These are phyloP conservation scores for Fusarium paranaense DNA, from an alignment of 2,329 filamentous ascomycete species.

Conservation along the genomic window DNA sequence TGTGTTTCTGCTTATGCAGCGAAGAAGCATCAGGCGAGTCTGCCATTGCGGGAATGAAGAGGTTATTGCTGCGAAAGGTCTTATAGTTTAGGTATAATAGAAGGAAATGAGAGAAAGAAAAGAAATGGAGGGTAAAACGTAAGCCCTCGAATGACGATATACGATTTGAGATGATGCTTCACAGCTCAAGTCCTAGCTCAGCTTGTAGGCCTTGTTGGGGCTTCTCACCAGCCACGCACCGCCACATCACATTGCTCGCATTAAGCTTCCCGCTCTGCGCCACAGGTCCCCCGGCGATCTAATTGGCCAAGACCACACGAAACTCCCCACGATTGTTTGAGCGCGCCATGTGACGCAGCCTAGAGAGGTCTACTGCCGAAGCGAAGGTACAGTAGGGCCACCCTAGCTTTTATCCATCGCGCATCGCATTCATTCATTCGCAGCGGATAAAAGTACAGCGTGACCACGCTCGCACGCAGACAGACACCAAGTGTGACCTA, in stretches of 20 bases:
- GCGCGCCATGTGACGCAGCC: constrained; percentile 36
- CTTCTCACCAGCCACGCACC: background rate
- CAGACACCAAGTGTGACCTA: background rate
- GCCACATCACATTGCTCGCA: constrained; percentile 8
- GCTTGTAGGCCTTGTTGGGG: background rate
- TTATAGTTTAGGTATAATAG: background rate
- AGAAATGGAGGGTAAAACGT: background rate
- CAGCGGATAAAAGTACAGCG: constrained; percentile 19
- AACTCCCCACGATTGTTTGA: constrained; percentile 9
- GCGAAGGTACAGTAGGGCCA: background rate
- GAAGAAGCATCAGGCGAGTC: constrained; percentile 37
- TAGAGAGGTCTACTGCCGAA: background rate
- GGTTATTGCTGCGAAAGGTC: background rate
- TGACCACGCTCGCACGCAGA: constrained; percentile 12
- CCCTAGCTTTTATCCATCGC: constrained; percentile 6
- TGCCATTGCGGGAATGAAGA: constrained; percentile 22
- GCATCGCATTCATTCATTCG: background rate
- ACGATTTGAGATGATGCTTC: constrained; percentile 1
- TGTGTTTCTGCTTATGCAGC: constrained; percentile 74
- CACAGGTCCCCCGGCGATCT: constrained; percentile 15
- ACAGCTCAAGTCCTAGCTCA: constrained; percentile 10
- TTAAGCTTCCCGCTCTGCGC: constrained; percentile 15
- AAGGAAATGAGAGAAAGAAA: background rate
- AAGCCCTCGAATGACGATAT: background rate
- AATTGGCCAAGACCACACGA: constrained; percentile 11